A percentile compares a stretch with the other conserved stretches of the same genome.
Evolutionary conservation across 768 basidiomycete species (phyloP).

Genomic region (Tubosaeta brunneosetosa): DNA sequence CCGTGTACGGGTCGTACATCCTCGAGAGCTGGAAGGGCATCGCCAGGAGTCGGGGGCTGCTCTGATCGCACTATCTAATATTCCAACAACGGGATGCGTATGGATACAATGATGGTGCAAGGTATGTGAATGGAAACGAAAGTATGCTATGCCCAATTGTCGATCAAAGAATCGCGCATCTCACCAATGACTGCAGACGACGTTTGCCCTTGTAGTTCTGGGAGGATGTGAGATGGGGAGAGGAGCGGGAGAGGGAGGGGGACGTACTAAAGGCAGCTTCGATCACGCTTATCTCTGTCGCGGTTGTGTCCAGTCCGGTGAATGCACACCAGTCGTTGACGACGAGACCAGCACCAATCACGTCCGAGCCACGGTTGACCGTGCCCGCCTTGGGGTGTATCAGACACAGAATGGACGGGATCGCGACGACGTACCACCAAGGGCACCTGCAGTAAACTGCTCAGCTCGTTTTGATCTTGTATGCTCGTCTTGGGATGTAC

Average conservation of each 20-base stretch:
- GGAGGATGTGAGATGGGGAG: conserved; percentile 3
- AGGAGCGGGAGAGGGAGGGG: neutral
- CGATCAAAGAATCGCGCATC: conserved; percentile 88
- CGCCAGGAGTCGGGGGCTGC: conserved; percentile 60
- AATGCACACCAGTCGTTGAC: conserved; percentile 99
- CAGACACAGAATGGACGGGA: neutral
- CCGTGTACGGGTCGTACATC: conserved; percentile 56
- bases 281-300: conserved; percentile 97
- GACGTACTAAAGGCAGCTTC: conserved; percentile 94
- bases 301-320: conserved; percentile 98
- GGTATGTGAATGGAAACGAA: conserved; percentile 2
- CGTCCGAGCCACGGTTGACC: conserved; percentile 97
- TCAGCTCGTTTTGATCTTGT: conserved; percentile 96
- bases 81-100: conserved; percentile 13
- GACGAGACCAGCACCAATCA: conserved; percentile 94
- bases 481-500: conserved; percentile 97
- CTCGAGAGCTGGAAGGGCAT: conserved; percentile 70
- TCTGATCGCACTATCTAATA: conserved; percentile 15
- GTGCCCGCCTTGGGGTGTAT: conserved; percentile 73
- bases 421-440: conserved; percentile 66
- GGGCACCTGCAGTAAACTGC: conserved; percentile 88
- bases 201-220: conserved; percentile 83
- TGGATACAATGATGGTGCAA: conserved; percentile 17
- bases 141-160: conserved; percentile 76
- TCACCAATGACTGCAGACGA: conserved; percentile 80